Evolutionary conservation across 768 basidiomycete species (phyloP).

Genomic region (Pleurotus citrinopileatus): DNA sequence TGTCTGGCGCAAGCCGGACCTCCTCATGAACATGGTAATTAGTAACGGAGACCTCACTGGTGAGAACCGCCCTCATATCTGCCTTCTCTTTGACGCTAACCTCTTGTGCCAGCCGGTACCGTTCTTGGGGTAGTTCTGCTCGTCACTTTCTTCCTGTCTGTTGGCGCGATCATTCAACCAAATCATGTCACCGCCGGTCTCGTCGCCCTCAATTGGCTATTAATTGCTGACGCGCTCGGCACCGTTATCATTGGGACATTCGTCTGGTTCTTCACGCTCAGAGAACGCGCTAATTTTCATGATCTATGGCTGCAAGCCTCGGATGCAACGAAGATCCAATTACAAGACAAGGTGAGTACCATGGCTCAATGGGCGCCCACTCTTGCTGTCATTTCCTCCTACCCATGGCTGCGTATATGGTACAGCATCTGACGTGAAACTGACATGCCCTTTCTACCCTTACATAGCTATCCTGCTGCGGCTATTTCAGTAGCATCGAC

Average conservation of each 20-base stretch:
- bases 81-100: background rate
- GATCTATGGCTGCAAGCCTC: conserved; percentile 48
- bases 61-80: conserved; percentile 35
- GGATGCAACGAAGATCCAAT: conserved; percentile 41
- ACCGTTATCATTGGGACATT: conserved; percentile 65
- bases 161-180: conserved; percentile 67
- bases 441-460: conserved; percentile 6
- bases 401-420: background rate
- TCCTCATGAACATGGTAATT: conserved; percentile 75
- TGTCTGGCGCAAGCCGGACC: conserved; percentile 63
- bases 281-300: conserved; percentile 68
- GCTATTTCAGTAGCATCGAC: conserved; percentile 73
- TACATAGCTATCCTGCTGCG: conserved; percentile 88
- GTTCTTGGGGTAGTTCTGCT: conserved; percentile 65
- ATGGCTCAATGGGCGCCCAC: background rate
- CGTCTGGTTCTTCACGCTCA: conserved; percentile 81
- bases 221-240: conserved; percentile 60
- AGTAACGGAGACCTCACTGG: conserved; percentile 55
- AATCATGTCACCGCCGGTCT: conserved; percentile 70
- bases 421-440: background rate
- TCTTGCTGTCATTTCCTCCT: background rate
- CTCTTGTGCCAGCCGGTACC: conserved; percentile 54
- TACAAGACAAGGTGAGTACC: conserved; percentile 71
- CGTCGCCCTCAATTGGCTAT: conserved; percentile 71
- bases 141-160: conserved; percentile 65